Evolutionary conservation across 2,329 filamentous ascomycete genomes (phyloP).

Genomic region (Penicillium hesseltinei): DNA sequence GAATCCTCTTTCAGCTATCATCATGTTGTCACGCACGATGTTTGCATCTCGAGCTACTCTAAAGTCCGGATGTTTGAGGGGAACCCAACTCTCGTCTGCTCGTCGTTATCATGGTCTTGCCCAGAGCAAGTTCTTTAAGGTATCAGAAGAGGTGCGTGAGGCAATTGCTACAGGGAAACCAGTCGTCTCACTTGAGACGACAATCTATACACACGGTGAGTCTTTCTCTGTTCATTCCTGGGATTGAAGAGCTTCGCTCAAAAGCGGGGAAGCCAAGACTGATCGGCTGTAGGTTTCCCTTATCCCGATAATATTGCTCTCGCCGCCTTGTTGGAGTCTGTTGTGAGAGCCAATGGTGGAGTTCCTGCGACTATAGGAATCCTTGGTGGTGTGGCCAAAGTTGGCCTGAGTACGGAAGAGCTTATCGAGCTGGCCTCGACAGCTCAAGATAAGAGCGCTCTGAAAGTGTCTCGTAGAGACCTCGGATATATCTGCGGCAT

Average conservation of each 20-base stretch:
- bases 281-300: slow-evolving; percentile 56
- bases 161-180: slow-evolving; percentile 73
- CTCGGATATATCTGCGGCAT: slow-evolving; percentile 76
- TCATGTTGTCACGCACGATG: slow-evolving; percentile 16
- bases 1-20: neutral
- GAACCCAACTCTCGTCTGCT: slow-evolving; percentile 14
- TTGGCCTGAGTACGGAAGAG: slow-evolving; percentile 73
- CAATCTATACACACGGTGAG: slow-evolving; percentile 91
- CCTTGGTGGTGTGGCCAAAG: slow-evolving; percentile 74
- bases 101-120: slow-evolving; percentile 32
- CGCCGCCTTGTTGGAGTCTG: slow-evolving; percentile 73
- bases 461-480: slow-evolving; percentile 85
- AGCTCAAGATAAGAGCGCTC: slow-evolving; percentile 64
- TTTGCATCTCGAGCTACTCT: slow-evolving; percentile 24
- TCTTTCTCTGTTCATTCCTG: neutral
- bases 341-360: slow-evolving; percentile 76
- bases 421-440: slow-evolving; percentile 66
- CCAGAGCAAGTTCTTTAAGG: slow-evolving; percentile 56
- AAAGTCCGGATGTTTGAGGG: slow-evolving; percentile 18
- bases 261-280: slow-evolving; percentile 7
- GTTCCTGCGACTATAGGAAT: slow-evolving; percentile 91
- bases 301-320: slow-evolving; percentile 72
- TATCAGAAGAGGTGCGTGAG: slow-evolving; percentile 80
- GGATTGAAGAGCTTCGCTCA: neutral
- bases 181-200: slow-evolving; percentile 89